Evolutionary conservation across 495 filamentous ascomycete species (phyloP).

Genomic region (Hypomontagnella monticulosa): DNA sequence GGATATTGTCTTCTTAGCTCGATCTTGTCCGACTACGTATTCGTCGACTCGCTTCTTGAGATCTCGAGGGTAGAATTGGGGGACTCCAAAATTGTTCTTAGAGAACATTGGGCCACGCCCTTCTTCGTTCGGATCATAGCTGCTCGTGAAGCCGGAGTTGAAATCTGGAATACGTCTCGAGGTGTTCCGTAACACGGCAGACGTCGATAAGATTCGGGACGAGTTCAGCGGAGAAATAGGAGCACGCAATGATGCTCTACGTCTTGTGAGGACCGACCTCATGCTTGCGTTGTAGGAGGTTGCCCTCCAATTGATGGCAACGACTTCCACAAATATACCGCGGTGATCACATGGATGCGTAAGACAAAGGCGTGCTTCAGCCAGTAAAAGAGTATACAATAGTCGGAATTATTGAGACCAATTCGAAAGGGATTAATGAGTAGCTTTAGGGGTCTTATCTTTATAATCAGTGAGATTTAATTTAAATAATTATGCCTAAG

Average conservation of each 20-base stretch:
- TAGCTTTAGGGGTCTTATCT: not conserved
- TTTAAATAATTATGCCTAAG: no score
- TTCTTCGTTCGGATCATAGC: constrained; percentile 74
- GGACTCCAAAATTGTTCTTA: constrained; percentile 65
- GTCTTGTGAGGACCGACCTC: constrained; percentile 51
- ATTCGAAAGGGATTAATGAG: not conserved
- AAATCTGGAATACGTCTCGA: constrained; percentile 51
- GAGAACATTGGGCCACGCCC: constrained; percentile 61
- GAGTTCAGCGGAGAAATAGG: constrained; percentile 23
- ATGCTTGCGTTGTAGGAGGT: constrained; percentile 25
- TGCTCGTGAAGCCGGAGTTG: constrained; percentile 69
- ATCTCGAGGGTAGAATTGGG: constrained; percentile 78
- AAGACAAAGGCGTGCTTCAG: not conserved
- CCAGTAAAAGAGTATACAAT: not conserved
- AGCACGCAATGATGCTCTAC: constrained; percentile 33
- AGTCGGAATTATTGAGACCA: not conserved
- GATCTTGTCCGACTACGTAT: constrained; percentile 95
- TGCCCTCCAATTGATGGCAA: constrained; percentile 10
- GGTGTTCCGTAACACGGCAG: constrained; percentile 34
- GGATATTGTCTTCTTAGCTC: constrained; percentile 94
- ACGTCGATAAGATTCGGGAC: constrained; percentile 48
- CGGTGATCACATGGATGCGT: constrained; percentile 16
- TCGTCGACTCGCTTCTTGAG: constrained; percentile 93
- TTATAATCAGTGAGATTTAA: no score
- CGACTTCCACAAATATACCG: constrained; percentile 17